These are phyloP conservation scores for Cladosporium velox DNA, from an alignment of 2,329 filamentous ascomycete genomes.

Conservation along the genomic window DNA sequence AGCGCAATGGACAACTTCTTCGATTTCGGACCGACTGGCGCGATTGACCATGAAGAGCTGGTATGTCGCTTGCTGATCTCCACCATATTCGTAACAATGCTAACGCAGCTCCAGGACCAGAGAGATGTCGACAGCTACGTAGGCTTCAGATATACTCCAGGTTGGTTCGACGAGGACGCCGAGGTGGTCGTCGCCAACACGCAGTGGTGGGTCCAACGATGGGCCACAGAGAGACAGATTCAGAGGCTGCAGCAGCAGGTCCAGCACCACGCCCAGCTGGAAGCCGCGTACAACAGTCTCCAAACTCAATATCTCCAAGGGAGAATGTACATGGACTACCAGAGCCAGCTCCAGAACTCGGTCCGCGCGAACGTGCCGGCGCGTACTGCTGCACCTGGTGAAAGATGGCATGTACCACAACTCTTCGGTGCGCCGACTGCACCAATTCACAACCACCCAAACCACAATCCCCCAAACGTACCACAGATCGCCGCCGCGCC, in stretches of 20 bases:
- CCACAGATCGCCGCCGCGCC: neutral
- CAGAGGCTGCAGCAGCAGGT: neutral
- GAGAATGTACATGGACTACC: neutral
- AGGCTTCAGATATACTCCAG: neutral
- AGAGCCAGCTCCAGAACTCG: neutral
- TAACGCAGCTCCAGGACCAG: slow-evolving; percentile 1
- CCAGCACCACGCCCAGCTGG: neutral
- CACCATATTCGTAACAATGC: neutral
- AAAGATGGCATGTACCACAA: neutral
- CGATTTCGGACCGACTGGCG: neutral
- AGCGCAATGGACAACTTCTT: neutral
- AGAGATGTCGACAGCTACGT: neutral
- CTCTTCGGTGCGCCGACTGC: neutral
- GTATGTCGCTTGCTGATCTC: neutral
- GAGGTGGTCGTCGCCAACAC: neutral
- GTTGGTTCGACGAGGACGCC: neutral
- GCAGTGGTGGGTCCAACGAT: neutral
- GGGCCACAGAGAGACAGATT: neutral
- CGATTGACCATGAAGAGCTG: neutral
- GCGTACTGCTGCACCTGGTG: neutral
- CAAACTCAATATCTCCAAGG: neutral
- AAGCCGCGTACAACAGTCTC: neutral
- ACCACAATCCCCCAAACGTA: too few species aligned
- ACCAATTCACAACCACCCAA: too few species aligned
- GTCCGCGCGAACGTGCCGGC: neutral